A percentile compares a stretch with the other conserved stretches of the same genome.
Evolutionary conservation across 371 early-diverging fungal species (phyloP).

Genomic region (Mortierella sp.): DNA sequence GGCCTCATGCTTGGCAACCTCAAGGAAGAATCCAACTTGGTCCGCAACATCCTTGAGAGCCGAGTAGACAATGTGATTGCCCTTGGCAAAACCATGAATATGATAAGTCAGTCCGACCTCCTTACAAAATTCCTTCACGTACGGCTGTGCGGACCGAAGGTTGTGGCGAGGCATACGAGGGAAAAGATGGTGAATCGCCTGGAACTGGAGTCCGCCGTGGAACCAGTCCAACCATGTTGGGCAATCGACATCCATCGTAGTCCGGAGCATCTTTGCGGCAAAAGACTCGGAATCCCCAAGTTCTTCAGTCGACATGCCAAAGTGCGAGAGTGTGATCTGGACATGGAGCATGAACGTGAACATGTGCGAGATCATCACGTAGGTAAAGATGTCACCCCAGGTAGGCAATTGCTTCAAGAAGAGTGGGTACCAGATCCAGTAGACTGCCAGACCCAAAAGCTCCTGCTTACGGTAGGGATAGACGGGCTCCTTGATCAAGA

Average conservation of each 20-base stretch:
- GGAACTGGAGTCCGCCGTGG: slow-evolving; percentile 97
- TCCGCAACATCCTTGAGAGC: slow-evolving; percentile 77
- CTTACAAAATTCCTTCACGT: slow-evolving; percentile 79
- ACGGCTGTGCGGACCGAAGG: slow-evolving; percentile 76
- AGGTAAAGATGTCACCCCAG: slow-evolving; percentile 69
- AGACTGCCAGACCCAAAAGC: slow-evolving; percentile 72
- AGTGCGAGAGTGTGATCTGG: slow-evolving; percentile 96
- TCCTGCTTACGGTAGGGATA: slow-evolving; percentile 82
- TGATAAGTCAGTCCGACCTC: slow-evolving; percentile 77
- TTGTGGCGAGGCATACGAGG: slow-evolving; percentile 94
- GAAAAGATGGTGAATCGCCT: slow-evolving; percentile 96
- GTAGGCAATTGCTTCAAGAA: slow-evolving; percentile 77
- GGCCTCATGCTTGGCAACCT: slow-evolving; percentile 65
- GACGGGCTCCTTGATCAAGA: slow-evolving; percentile 67
- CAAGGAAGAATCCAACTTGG: slow-evolving; percentile 70
- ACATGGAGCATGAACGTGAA: slow-evolving; percentile 90
- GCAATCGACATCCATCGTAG: slow-evolving; percentile 98
- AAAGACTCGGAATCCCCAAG: slow-evolving; percentile 80
- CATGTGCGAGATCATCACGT: slow-evolving; percentile 83
- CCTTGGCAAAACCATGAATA: slow-evolving; percentile 74
- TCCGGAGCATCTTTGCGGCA: slow-evolving; percentile 86
- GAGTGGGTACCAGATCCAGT: slow-evolving; percentile 83
- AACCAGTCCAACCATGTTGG: slow-evolving; percentile 96
- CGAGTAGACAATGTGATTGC: slow-evolving; percentile 75
- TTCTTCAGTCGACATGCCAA: slow-evolving; percentile 93